These are phyloP conservation scores for Hemisphaericaspora nanyangensis DNA, from an alignment of 805 yeast genomes.

Conservation along the genomic window DNA sequence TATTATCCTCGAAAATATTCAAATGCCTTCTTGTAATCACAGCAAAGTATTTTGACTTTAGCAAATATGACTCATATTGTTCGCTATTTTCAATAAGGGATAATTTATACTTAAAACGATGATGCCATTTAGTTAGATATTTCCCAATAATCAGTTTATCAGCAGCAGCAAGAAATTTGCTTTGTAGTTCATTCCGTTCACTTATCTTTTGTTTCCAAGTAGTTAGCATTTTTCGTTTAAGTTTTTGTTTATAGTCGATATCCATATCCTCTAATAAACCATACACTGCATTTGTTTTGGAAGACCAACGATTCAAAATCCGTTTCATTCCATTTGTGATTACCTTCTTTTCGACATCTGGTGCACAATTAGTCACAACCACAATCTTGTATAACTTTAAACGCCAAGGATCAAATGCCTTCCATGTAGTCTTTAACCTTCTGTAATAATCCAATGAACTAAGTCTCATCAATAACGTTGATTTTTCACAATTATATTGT, in stretches of 20 bases:
- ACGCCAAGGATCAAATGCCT: no score
- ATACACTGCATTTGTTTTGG: neutral
- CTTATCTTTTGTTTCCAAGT: no score
- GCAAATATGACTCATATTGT: neutral
- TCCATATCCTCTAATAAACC: neutral
- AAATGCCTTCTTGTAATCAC: no score
- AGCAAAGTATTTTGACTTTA: neutral
- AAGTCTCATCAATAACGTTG: conserved; percentile 30
- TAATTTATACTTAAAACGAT: neutral
- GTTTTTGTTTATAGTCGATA: neutral
- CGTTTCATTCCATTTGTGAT: no score
- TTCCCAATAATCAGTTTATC: neutral
- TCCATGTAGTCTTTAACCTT: no score
- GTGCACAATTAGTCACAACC: no score
- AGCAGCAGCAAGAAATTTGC: no score
- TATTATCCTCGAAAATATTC: neutral
- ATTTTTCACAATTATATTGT: conserved; percentile 3
- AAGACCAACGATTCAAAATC: neutral
- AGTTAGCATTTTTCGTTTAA: no score
- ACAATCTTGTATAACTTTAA: no score
- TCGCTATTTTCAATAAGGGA: neutral
- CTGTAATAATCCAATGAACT: conserved; percentile 19
- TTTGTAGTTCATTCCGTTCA: no score
- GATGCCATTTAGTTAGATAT: neutral
- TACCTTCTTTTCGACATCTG: no score